Percentiles rank a stretch among this genome's conserved stretches.
These are phyloP conservation scores for Rhizophora apiculata DNA, from an alignment of 345 rosid species.

Conservation along the genomic window DNA sequence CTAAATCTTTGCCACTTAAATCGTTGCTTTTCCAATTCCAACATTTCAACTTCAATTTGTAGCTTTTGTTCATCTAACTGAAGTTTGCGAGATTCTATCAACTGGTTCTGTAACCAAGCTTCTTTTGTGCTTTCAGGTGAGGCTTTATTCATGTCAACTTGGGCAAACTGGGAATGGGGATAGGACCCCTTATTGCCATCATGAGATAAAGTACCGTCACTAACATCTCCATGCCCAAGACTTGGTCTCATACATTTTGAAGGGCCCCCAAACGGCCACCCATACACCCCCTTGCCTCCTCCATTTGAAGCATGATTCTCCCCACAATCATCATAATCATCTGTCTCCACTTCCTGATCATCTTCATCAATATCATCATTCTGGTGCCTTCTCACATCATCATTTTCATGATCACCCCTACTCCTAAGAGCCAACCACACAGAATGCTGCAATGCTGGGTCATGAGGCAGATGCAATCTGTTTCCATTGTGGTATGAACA, in stretches of 20 bases:
- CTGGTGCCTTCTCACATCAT: constrained; percentile 49
- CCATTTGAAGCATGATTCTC: constrained; percentile 48
- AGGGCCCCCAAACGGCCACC: constrained; percentile 33
- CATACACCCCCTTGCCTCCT: constrained; percentile 41
- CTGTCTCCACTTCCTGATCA: constrained; percentile 65
- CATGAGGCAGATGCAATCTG: constrained; percentile 87
- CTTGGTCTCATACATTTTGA: constrained; percentile 60
- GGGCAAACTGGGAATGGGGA: constrained; percentile 37
- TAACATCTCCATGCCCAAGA: constrained; percentile 47
- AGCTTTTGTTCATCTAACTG: constrained; percentile 80
- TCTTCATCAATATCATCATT: constrained; percentile 77
- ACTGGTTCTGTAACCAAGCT: constrained; percentile 56
- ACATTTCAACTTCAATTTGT: constrained; percentile 64
- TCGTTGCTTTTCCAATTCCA: constrained; percentile 80
- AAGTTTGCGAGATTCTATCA: constrained; percentile 59
- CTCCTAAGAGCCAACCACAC: constrained; percentile 65
- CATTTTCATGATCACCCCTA: constrained; percentile 71
- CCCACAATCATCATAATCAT: constrained; percentile 67
- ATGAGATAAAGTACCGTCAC: constrained; percentile 41
- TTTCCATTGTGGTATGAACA: constrained; percentile 90
- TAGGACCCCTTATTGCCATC: constrained; percentile 37
- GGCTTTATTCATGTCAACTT: constrained; percentile 50
- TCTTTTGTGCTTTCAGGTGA: constrained; percentile 45
- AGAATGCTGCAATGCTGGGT: constrained; percentile 72
- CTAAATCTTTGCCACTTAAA: constrained; percentile 86